Evolutionary conservation across 495 filamentous ascomycete genomes (phyloP), one percentile per base, ranked within the genome.

Genomic region (Talaromyces proteolyticus): DNA sequence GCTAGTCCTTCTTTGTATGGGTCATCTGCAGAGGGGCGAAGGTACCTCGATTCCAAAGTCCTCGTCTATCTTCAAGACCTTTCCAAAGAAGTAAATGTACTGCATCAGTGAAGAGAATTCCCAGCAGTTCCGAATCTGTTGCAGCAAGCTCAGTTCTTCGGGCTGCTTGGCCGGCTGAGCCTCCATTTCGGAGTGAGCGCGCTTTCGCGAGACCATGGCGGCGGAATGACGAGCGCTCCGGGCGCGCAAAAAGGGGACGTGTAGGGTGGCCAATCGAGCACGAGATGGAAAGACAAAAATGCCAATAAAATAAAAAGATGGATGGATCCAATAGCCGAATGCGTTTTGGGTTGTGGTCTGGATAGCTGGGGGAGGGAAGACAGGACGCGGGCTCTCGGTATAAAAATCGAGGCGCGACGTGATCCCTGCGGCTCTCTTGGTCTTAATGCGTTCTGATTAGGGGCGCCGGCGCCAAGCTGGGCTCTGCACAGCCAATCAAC

Each of bases 31-130:
- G n/a, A n/a, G n/a, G n/a, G n/a, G 26, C 25, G 26, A 44, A 65
- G 76, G 49, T 80, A 95, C 91, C 69, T 95, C 90, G 52, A 95
- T 86, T 54, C 86, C 86, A 45, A 95, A 71, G 61, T 86, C 81
- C 56, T 93, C 85, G 60, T 92, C 87, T 51, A 95, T 86, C 68
- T 92, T 94, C 66, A 94, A 84, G 39, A 85, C 81, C 55, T 85
- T 82, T 22, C 91, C 91, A 68, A 98, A 98, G 47, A 90, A 78
- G 57, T 82, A 82, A 47, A 96, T 86, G 72, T 89, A 98, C 67
- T 98, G 93, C 72, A 86, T 90, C 4, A 98, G 76, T 61, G 89
- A 91, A 42, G 93, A 88, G 67, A 98, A 96, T 65, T 96, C 87
- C 91, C 93, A 96, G 71, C 84, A 85, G 63, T 87, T 93, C 43